Conservation (phyloP, 2,329 filamentous ascomycete genomes). For the Trichophyton schoenleinii region DNA sequence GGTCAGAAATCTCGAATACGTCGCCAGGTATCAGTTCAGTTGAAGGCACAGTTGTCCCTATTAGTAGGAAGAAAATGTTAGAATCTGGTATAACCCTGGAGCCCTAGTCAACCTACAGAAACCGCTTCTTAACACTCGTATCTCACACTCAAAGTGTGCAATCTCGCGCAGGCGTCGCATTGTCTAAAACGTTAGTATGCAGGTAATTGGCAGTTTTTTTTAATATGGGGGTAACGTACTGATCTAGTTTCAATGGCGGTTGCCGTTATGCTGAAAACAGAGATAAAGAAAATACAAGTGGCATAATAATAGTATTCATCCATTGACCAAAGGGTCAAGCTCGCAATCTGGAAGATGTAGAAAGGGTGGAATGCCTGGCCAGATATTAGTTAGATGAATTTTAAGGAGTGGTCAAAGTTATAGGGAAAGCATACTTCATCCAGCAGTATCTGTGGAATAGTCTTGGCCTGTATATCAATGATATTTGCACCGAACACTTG, state of each 20-base stretch:
- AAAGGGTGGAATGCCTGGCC: constrained; percentile 81
- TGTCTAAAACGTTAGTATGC: constrained; percentile 41
- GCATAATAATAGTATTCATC: constrained; percentile 99
- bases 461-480: constrained; percentile 89
- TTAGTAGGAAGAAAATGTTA: not conserved
- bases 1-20: constrained; percentile 93
- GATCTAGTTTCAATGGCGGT: constrained; percentile 83
- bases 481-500: constrained; percentile 79
- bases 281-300: constrained; percentile 86
- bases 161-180: constrained; percentile 86
- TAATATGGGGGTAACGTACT: constrained; percentile 34
- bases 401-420: not conserved
- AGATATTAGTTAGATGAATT: not conserved
- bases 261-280: constrained; percentile 76
- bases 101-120: constrained; percentile 54
- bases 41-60: constrained; percentile 72
- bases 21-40: constrained; percentile 87
- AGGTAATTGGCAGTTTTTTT: not conserved
- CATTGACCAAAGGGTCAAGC: constrained; percentile 83
- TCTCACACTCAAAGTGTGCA: constrained; percentile 87
- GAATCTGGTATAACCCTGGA: constrained; percentile 4
- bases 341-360: constrained; percentile 95
- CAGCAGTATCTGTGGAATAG: constrained; percentile 64
- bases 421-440: constrained; percentile 54
- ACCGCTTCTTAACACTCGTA: constrained; percentile 81